These are phyloP conservation scores for Yamadazyma siamensis DNA, from an alignment of 1,139 yeast genomes.

Conservation along the genomic window DNA sequence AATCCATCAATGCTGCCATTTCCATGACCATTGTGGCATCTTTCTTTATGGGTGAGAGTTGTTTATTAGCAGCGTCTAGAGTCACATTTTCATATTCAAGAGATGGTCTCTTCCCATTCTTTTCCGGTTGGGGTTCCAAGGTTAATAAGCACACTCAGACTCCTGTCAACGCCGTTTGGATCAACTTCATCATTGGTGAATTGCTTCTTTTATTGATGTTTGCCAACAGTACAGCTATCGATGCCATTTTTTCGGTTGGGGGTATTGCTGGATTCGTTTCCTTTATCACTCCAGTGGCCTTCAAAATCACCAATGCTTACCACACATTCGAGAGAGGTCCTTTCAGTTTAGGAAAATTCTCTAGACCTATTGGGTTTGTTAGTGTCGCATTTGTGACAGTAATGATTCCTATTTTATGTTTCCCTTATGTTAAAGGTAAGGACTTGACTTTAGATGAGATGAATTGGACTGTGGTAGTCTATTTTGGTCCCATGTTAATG, in stretches of 20 bases:
- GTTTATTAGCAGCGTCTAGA: conserved; percentile 68
- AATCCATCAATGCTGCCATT: conserved; percentile 52
- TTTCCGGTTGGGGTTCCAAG: conserved; percentile 45
- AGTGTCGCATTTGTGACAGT: conserved; percentile 46
- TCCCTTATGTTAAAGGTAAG: conserved; percentile 56
- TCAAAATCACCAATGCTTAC: conserved; percentile 56
- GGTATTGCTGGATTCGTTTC: conserved; percentile 73
- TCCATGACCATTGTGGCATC: conserved; percentile 58
- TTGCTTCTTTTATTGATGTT: conserved; percentile 56
- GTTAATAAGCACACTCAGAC: conserved; percentile 58
- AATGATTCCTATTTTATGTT: conserved; percentile 66
- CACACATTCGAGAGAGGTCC: conserved; percentile 63
- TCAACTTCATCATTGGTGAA: conserved; percentile 57
- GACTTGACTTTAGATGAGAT: conserved; percentile 44
- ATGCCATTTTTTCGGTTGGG: conserved; percentile 74
- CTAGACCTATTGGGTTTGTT: conserved; percentile 43
- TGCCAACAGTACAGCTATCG: conserved; percentile 68
- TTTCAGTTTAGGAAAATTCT: conserved; percentile 59
- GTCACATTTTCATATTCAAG: conserved; percentile 69
- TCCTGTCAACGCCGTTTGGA: conserved; percentile 70
- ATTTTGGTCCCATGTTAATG: conserved; percentile 59
- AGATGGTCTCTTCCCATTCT: conserved; percentile 66
- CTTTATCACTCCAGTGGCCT: conserved; percentile 62
- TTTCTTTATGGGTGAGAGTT: conserved; percentile 67
- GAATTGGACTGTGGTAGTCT: conserved; percentile 74